Conservation (phyloP, 1,284 basidiomycete genomes). For the Cutaneotrichosporon spelunceum region DNA sequence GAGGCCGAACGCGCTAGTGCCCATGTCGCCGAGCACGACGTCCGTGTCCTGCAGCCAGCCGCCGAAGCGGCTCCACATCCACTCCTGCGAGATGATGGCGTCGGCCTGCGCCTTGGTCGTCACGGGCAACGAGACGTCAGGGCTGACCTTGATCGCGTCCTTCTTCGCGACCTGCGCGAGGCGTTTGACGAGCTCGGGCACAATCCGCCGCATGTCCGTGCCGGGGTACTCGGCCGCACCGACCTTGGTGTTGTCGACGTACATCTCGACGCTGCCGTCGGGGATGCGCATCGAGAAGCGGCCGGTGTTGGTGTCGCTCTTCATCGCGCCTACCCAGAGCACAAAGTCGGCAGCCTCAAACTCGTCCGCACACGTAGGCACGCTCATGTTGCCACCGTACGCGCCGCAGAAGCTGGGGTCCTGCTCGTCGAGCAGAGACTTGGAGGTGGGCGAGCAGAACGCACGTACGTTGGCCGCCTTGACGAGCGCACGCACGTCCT, state of each 20-base stretch:
- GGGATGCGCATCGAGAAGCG: slow-evolving; percentile 55
- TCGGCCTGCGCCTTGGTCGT: slow-evolving; percentile 30
- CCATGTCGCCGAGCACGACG: slow-evolving; percentile 70
- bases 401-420: slow-evolving; percentile 81
- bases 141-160: slow-evolving; percentile 30
- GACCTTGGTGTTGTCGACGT: slow-evolving; percentile 72
- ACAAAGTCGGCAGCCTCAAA: slow-evolving; percentile 81
- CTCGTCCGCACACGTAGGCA: slow-evolving; percentile 65
- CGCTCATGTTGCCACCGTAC: slow-evolving; percentile 74
- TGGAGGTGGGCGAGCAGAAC: slow-evolving; percentile 70
- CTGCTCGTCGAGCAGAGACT: slow-evolving; percentile 74
- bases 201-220: slow-evolving; percentile 53
- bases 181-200: slow-evolving; percentile 50
- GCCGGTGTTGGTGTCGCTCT: slow-evolving; percentile 77
- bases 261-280: slow-evolving; percentile 65
- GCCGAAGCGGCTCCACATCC: slow-evolving; percentile 81
- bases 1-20: slow-evolving; percentile 65
- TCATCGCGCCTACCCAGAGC: slow-evolving; percentile 75
- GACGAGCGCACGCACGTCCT: slow-evolving; percentile 68
- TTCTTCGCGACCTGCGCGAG: slow-evolving; percentile 36
- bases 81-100: slow-evolving; percentile 63
- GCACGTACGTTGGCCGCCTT: slow-evolving; percentile 65
- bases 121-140: slow-evolving; percentile 29
- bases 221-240: slow-evolving; percentile 53
- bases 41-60: slow-evolving; percentile 65